A percentile compares a stretch with the other conserved stretches of the same genome.
Conservation (phyloP, 2,329 filamentous ascomycete genomes). For the Cercospora zeina region DNA sequence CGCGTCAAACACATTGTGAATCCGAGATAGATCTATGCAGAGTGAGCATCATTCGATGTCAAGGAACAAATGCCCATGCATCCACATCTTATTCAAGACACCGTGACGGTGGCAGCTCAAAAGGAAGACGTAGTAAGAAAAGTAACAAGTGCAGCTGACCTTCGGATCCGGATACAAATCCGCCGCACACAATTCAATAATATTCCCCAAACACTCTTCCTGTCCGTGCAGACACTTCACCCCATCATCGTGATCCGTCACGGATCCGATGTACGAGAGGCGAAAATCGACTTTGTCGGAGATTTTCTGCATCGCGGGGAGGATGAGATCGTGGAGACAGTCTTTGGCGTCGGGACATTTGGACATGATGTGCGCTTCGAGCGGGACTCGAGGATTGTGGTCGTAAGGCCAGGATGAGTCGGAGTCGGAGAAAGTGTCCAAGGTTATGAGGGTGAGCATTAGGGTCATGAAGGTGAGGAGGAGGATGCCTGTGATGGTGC, state of each 20-base stretch:
- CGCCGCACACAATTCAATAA: constrained; percentile 87
- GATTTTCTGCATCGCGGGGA: constrained; percentile 82
- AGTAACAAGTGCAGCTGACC: too few species aligned
- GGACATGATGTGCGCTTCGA: constrained; percentile 91
- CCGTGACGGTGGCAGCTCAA: too few species aligned
- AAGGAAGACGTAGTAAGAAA: too few species aligned
- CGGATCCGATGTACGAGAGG: constrained; percentile 85
- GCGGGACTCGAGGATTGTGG: constrained; percentile 57
- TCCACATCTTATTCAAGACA: not conserved
- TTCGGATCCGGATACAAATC: constrained; percentile 81
- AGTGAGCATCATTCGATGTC: constrained; percentile 2
- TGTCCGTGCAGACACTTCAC: constrained; percentile 88
- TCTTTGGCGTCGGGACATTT: constrained; percentile 92
- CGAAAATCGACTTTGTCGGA: constrained; percentile 85
- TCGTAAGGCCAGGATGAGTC: constrained; percentile 28
- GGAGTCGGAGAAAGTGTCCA: constrained; percentile 32
- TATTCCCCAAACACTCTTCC: constrained; percentile 88
- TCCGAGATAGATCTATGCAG: constrained; percentile 63
- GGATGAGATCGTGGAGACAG: constrained; percentile 75
- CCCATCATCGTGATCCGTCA: constrained; percentile 72
- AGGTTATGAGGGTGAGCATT: constrained; percentile 32
- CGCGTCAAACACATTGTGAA: constrained; percentile 87
- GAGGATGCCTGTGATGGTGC: constrained; percentile 33
- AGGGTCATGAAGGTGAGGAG: constrained; percentile 34
- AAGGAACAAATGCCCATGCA: too few species aligned